Percentiles rank a stretch among this genome's conserved stretches.
These are phyloP conservation scores for Aspergillus intermedius DNA, from an alignment of 2,329 filamentous ascomycete genomes.

Conservation along the genomic window DNA sequence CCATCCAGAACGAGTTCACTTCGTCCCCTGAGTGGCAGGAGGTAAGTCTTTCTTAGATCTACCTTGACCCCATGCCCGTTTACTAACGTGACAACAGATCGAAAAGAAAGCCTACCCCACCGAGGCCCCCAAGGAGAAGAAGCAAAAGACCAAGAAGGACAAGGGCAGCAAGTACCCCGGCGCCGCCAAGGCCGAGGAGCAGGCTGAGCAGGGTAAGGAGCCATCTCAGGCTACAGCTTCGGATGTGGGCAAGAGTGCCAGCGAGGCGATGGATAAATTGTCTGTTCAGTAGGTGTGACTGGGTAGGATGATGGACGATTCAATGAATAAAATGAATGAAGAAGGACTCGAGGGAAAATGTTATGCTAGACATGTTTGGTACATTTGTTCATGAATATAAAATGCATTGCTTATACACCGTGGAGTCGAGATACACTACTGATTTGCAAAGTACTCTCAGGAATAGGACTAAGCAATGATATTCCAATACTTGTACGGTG, in stretches of 20 bases:
- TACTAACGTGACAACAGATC: not conserved
- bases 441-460: no score
- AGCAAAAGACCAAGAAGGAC: not conserved
- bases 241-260: not conserved
- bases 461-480: no score
- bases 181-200: conserved; percentile 23
- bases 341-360: not conserved
- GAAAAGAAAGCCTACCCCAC: conserved; percentile 40
- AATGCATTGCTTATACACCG: no score
- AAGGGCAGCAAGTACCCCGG: conserved; percentile 22
- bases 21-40: conserved; percentile 72
- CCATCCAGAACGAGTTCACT: conserved; percentile 69
- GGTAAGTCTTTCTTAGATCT: conserved; percentile 12
- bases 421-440: no score
- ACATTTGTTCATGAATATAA: no score
- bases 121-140: not conserved
- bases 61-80: no score
- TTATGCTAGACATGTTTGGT: not conserved
- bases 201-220: not conserved
- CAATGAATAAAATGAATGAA: not conserved
- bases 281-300: not conserved
- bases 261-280: not conserved
- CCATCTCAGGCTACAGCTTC: not conserved
- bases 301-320: not conserved
- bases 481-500: no score